phyloP scores from a whole-genome alignment of 208 protist genomes.

The Acanthamoeba lenticulata region DNA sequence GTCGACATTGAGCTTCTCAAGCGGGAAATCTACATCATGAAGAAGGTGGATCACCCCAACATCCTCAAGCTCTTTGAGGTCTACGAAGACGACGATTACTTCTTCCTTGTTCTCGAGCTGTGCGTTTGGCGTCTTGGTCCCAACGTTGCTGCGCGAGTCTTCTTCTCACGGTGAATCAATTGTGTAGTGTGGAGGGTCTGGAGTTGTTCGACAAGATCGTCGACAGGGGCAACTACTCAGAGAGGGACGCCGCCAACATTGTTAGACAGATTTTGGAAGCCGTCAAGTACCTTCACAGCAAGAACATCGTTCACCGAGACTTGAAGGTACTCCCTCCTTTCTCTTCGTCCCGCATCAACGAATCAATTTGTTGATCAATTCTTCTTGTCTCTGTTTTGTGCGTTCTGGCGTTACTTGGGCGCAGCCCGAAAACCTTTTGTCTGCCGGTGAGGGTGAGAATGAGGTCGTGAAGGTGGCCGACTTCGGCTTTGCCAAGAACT shows the following conservation, averaged over 20 bases:
- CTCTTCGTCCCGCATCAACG: neutral
- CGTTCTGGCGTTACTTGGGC: neutral
- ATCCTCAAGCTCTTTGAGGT: constrained; percentile 65
- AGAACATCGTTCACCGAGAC: constrained; percentile 85
- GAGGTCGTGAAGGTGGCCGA: constrained; percentile 78
- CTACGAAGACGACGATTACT: constrained; percentile 49
- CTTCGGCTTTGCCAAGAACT: constrained; percentile 78
- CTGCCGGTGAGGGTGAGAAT: constrained; percentile 33
- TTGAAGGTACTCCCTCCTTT: constrained; percentile 79
- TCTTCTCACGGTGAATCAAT: neutral
- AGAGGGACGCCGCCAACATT: constrained; percentile 82
- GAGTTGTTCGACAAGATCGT: constrained; percentile 92
- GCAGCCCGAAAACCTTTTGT: constrained; percentile 80
- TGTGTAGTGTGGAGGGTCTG: constrained; percentile 81
- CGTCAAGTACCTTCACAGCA: constrained; percentile 84
- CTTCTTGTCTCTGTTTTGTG: neutral
- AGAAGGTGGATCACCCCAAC: constrained; percentile 60
- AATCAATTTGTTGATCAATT: neutral
- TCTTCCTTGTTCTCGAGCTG: constrained; percentile 68
- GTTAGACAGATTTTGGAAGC: constrained; percentile 82
- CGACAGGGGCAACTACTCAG: constrained; percentile 84
- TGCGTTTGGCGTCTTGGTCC: neutral
- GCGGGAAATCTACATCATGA: constrained; percentile 67
- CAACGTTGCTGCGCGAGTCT: neutral
- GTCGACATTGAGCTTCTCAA: constrained; percentile 60